Conservation (phyloP, 2,329 filamentous ascomycete species). For the Bipolaris oryzae region DNA sequence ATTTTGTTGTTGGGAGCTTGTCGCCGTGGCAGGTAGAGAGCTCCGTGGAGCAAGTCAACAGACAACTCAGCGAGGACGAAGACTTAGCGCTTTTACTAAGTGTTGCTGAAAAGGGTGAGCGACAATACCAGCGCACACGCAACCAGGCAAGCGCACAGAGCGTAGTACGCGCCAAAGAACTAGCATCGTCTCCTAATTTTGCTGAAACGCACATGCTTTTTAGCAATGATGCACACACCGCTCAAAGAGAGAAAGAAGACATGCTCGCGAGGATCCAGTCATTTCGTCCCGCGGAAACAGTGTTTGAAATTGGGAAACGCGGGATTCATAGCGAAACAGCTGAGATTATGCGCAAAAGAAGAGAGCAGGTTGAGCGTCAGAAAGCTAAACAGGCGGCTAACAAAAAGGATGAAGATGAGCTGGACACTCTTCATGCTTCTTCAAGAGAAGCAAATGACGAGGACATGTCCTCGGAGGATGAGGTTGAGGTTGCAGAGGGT, state of each 20-base stretch:
- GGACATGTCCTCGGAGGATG: constrained; percentile 42
- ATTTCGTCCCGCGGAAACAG: constrained; percentile 88
- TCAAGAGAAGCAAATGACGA: constrained; percentile 20
- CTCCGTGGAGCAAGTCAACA: constrained; percentile 82
- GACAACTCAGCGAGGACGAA: constrained; percentile 73
- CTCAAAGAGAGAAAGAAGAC: constrained; percentile 71
- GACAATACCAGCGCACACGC: constrained; percentile 86
- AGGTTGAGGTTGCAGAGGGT: constrained; percentile 39
- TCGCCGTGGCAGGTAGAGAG: constrained; percentile 74
- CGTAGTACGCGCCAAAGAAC: constrained; percentile 81
- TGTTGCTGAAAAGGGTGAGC: constrained; percentile 88
- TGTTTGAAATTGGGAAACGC: constrained; percentile 89
- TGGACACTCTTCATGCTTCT: constrained; percentile 10
- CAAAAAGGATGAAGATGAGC: constrained; percentile 35
- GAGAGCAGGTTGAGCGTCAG: constrained; percentile 70
- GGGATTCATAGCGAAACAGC: constrained; percentile 68
- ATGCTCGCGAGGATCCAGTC: constrained; percentile 90
- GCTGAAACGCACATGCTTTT: constrained; percentile 81
- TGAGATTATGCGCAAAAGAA: constrained; percentile 75
- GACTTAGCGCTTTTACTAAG: constrained; percentile 74
- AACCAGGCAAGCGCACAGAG: constrained; percentile 90
- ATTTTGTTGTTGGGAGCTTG: constrained; percentile 81
- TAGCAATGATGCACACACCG: constrained; percentile 63
- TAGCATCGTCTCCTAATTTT: constrained; percentile 74
- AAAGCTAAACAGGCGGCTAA: constrained; percentile 49